Conservation (phyloP, 371 early-diverging fungal genomes). For the Mortierella sp. region DNA sequence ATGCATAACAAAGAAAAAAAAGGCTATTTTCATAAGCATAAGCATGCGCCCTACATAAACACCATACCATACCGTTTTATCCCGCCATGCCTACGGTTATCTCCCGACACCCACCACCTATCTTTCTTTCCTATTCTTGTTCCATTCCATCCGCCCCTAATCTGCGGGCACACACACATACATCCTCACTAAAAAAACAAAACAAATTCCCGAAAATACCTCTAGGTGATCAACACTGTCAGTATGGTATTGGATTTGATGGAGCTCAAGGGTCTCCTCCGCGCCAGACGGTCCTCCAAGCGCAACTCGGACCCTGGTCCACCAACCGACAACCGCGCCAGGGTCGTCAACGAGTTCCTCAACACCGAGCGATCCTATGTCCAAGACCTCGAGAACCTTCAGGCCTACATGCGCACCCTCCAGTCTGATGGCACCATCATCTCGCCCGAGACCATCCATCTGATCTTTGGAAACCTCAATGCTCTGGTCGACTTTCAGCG, state of each 20-base stretch:
- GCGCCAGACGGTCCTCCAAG: slow-evolving; percentile 58
- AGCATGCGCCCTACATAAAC: not conserved
- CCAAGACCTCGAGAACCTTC: slow-evolving; percentile 87
- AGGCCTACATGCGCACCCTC: slow-evolving; percentile 74
- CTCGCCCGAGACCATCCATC: slow-evolving; percentile 82
- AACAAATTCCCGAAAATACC: slow-evolving; percentile 2
- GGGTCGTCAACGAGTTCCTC: slow-evolving; percentile 87
- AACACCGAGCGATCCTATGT: slow-evolving; percentile 95
- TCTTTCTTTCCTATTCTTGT: not conserved
- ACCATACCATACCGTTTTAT: not conserved
- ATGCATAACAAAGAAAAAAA: not conserved
- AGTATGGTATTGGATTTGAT: slow-evolving; percentile 75
- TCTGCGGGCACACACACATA: not conserved
- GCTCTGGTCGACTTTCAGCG: slow-evolving; percentile 96
- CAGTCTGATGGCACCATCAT: slow-evolving; percentile 37
- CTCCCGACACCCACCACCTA: not conserved
- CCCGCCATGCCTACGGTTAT: not conserved
- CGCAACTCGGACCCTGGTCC: slow-evolving; percentile 68
- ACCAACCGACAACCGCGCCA: slow-evolving; percentile 85
- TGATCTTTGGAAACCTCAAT: slow-evolving; percentile 93
- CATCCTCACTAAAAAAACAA: not conserved
- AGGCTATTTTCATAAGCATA: not conserved
- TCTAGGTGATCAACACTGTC: slow-evolving; percentile 73
- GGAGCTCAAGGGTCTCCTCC: slow-evolving; percentile 75
- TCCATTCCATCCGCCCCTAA: slow-evolving; percentile 3